A percentile compares a stretch with the other conserved stretches of the same genome.
These are phyloP conservation scores for Boletellus emodensis DNA, from an alignment of 768 basidiomycete genomes.

Conservation along the genomic window DNA sequence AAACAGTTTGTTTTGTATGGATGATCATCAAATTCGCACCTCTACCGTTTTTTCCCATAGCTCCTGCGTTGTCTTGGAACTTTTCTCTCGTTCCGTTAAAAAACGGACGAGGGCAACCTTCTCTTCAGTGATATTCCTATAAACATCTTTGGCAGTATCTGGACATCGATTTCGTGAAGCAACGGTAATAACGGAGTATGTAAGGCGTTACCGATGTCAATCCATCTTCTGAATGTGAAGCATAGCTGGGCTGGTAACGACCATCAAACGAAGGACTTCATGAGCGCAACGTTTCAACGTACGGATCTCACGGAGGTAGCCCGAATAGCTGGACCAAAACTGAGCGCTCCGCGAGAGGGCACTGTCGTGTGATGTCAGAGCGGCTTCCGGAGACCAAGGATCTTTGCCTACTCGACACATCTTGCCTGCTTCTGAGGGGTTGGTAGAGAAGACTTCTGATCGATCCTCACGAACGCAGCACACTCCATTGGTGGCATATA, in stretches of 20 bases:
- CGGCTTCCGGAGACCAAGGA: not conserved
- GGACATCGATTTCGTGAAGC: slow-evolving; percentile 3
- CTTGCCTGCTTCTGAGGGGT: slow-evolving; percentile 33
- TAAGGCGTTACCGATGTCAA: slow-evolving; percentile 58
- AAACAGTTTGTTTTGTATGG: not conserved
- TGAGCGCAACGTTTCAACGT: slow-evolving; percentile 32
- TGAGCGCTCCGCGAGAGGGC: slow-evolving; percentile 75
- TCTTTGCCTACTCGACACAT: slow-evolving; percentile 48
- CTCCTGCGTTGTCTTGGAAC: slow-evolving; percentile 23
- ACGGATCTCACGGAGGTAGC: slow-evolving; percentile 77
- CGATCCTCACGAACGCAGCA: slow-evolving; percentile 14
- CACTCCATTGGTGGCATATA: slow-evolving; percentile 70
- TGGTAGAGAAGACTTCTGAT: slow-evolving; percentile 1
- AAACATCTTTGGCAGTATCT: slow-evolving; percentile 66
- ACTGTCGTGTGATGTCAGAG: slow-evolving; percentile 32
- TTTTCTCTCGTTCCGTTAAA: slow-evolving; percentile 44
- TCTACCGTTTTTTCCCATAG: slow-evolving; percentile 29
- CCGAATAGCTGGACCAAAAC: slow-evolving; percentile 84
- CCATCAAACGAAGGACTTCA: slow-evolving; percentile 18
- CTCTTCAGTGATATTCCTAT: slow-evolving; percentile 61
- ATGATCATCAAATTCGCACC: slow-evolving; percentile 15
- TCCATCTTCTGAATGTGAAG: slow-evolving; percentile 68
- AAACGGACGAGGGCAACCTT: slow-evolving; percentile 48
- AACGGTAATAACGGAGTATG: slow-evolving; percentile 10
- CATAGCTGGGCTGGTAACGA: slow-evolving; percentile 62